Percentiles rank a stretch among this genome's conserved stretches.
These are phyloP conservation scores for Aspergillus steynii DNA, from an alignment of 495 filamentous ascomycete species.

Conservation along the genomic window DNA sequence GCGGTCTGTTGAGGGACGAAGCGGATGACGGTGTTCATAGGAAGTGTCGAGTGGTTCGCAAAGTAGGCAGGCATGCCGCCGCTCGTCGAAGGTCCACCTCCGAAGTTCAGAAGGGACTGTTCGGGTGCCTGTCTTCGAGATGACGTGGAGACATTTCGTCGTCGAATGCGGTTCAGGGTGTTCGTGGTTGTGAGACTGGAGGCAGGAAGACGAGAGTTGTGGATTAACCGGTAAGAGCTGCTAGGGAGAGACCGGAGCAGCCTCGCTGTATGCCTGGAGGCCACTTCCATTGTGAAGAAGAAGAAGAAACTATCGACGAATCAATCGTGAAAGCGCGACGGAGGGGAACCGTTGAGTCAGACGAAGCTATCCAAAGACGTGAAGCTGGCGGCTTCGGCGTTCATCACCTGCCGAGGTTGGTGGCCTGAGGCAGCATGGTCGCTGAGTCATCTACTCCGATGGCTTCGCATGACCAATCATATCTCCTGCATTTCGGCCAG, in stretches of 20 bases:
- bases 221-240: conserved; percentile 10
- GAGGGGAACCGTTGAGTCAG: conserved; percentile 16
- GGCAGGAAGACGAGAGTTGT: conserved; percentile 20
- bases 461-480: background rate
- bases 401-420: conserved; percentile 14
- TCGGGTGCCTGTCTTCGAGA: conserved; percentile 36
- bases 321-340: conserved; percentile 1
- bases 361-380: conserved; percentile 18
- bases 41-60: conserved; percentile 64
- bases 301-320: background rate
- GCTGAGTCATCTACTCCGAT: conserved; percentile 3
- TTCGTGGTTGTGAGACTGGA: conserved; percentile 22
- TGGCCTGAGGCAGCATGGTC: conserved; percentile 29
- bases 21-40: conserved; percentile 90
- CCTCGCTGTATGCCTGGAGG: conserved; percentile 38
- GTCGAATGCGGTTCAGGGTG: conserved; percentile 29
- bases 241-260: conserved; percentile 33
- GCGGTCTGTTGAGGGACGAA: conserved; percentile 99
- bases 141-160: conserved; percentile 37
- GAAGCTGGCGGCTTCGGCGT: conserved; percentile 20
- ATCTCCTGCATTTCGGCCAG: no score
- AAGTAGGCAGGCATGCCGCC: conserved; percentile 50
- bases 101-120: conserved; percentile 27
- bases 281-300: conserved; percentile 41
- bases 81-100: conserved; percentile 21